Evolutionary conservation across 106 monocot species (phyloP), one percentile per base, ranked within the genome.

Genomic region (Dactylorhiza incarnata): DNA sequence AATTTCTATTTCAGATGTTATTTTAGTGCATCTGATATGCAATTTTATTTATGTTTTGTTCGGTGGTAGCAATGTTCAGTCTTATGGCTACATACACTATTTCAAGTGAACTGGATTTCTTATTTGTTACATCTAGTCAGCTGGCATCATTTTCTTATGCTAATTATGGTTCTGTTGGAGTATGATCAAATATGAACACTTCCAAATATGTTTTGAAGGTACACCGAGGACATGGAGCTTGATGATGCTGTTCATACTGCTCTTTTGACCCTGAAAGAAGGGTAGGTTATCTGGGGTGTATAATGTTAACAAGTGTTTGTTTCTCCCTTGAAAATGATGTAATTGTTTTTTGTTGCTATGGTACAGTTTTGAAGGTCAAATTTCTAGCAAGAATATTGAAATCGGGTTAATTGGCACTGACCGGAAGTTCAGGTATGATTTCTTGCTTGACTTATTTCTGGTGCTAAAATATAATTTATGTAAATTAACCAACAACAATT

Each of bases 231-330:
- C 72, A 97, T 97, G 93, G 97, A 97, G 82, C 97, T 97, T 78
- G 97, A 97, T 72, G 97, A 97, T 91, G 97, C 97, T 80, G 85
- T 97, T 15, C 97, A 97, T 71, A 97, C 97, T 73, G 97, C 97
- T 24, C 91, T 97, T 77, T 89, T 97, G 75, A 97, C 97, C 69
- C 80, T 97, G 20, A 97, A 97, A 91, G 97, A 97, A 89, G 97
- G 97, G 97, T 97, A 91, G 74, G 8, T 9, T 79, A 24, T 22
- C 9, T 59, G 78, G 9, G 7, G 0, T 72, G 23, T 29, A 23
- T 59, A 12, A 15, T 45, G 22, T 74, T 65, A 65, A 65, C 9
- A 11, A 73, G 19, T 78, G 10, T 8, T 7, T 80, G 52, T 24
- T 71, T 13, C 17, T 71, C 5, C 46, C 25, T 46, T 75, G 26